phyloP scores from a whole-genome alignment of 2,329 filamentous ascomycete species.

The Sordariomycetes sp. region DNA sequence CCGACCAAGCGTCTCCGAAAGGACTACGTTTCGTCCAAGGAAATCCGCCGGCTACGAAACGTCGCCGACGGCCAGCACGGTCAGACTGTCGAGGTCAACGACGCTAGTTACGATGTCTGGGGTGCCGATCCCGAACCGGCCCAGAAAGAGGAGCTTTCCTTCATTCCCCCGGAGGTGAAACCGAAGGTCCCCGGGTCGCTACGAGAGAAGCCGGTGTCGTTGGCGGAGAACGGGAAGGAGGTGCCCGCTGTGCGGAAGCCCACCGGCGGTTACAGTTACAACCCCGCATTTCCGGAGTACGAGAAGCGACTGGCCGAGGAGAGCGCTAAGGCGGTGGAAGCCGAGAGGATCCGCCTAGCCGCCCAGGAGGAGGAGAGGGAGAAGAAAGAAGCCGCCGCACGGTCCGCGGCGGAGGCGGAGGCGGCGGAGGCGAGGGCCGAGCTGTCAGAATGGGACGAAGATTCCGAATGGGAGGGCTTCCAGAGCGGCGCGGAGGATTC shows the following conservation, averaged over 20 bases:
- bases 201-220: conserved; percentile 65
- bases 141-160: conserved; percentile 25
- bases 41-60: conserved; percentile 65
- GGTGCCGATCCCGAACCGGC: conserved; percentile 24
- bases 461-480: conserved; percentile 84
- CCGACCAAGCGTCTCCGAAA: conserved; percentile 65
- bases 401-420: conserved; percentile 63
- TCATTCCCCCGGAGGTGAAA: conserved; percentile 54
- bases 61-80: conserved; percentile 65
- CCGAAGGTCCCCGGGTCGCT: conserved; percentile 67
- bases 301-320: conserved; percentile 64
- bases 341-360: conserved; percentile 63
- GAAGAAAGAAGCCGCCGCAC: conserved; percentile 55
- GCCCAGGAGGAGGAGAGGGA: conserved; percentile 57
- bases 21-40: conserved; percentile 75
- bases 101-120: conserved; percentile 75
- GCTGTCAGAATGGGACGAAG: conserved; percentile 67
- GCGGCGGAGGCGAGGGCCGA: conserved; percentile 58
- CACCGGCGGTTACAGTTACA: conserved; percentile 80
- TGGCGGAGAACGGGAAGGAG: conserved; percentile 71
- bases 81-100: conserved; percentile 41
- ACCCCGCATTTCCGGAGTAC: conserved; percentile 81
- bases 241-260: conserved; percentile 73
- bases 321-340: conserved; percentile 67
- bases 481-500: conserved; percentile 69